Evolutionary conservation across 306 rosid species (phyloP).

Genomic region (Abrus pulchellus): DNA sequence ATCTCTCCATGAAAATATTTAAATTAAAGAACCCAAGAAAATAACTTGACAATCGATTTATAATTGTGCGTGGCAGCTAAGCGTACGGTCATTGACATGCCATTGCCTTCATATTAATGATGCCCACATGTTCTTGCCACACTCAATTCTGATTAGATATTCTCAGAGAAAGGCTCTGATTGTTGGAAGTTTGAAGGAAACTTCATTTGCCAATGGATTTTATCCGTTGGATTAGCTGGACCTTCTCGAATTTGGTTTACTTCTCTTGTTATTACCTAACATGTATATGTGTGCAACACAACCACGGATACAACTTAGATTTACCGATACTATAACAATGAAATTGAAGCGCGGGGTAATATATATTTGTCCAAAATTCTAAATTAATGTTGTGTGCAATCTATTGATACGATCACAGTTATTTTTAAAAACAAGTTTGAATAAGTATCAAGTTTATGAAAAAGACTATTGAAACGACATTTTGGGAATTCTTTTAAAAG

Average conservation of each 20-base stretch:
- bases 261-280: not conserved
- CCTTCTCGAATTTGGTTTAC: constrained; percentile 37
- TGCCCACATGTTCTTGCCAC: constrained; percentile 63
- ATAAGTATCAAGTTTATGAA: no score
- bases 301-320: not conserved
- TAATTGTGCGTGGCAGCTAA: constrained; percentile 57
- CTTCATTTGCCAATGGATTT: constrained; percentile 50
- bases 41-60: constrained; percentile 14
- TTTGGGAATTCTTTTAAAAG: no score
- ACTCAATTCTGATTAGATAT: constrained; percentile 50
- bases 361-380: not conserved
- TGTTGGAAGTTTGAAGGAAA: constrained; percentile 61
- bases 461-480: no score
- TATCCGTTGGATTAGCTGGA: constrained; percentile 46
- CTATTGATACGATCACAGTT: no score
- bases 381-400: not conserved
- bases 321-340: not conserved
- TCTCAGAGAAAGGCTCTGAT: constrained; percentile 41
- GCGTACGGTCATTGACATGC: constrained; percentile 46
- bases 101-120: constrained; percentile 28
- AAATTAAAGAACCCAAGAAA: constrained; percentile 25
- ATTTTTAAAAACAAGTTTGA: no score
- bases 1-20: constrained; percentile 19
- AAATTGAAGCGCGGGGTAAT: not conserved
- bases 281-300: constrained; percentile 7